Evolutionary conservation across 805 yeast genomes (phyloP), one percentile per base, ranked within the genome.

Genomic region (Torulaspora delbrueckii): DNA sequence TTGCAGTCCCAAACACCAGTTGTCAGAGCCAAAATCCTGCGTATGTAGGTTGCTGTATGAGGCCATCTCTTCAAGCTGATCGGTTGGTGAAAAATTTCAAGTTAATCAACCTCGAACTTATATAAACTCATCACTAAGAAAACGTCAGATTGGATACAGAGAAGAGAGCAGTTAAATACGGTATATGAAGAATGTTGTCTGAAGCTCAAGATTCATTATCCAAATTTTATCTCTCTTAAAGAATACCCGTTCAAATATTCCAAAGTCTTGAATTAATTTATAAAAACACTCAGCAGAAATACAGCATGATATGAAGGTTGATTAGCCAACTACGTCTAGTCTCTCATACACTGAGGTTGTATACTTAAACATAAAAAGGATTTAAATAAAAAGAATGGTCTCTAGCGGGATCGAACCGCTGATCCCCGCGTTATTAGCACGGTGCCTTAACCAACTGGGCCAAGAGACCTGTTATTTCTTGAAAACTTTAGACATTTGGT

Each of bases 381-480:
- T n/a, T n/a, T n/a, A n/a, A n/a, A 33, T 25, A 12, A n/a, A 22
- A 46, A 47, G 51, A 56, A 55, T 60, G 65, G 59, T 60, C 60
- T 54, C 65, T 60, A 60, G 63, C 65, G 63, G 65, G 65, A 59
- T 60, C 65, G 65, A 60, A 60, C 65, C 63, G 65, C 63, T 60
- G 65, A 60, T 60, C 65, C 63, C 63, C 60, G 65, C 65, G 65
- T 60, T 60, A 60, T 60, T 60, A 60, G 65, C 65, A 60, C 65
- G 59, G 62, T 59, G 65, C 65, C 65, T 60, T 60, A 60, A 60
- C 65, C 65, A 60, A 60, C 65, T 60, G 65, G 65, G 65, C 65
- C 65, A 60, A 60, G 65, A 54, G 60, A 60, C 58, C 65, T 32
- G 4, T 12, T 18, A 39, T 18, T 40, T 40, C 30, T 27, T 23